Conservation (phyloP, 106 monocot genomes). For the Dioscorea dumetorum region DNA sequence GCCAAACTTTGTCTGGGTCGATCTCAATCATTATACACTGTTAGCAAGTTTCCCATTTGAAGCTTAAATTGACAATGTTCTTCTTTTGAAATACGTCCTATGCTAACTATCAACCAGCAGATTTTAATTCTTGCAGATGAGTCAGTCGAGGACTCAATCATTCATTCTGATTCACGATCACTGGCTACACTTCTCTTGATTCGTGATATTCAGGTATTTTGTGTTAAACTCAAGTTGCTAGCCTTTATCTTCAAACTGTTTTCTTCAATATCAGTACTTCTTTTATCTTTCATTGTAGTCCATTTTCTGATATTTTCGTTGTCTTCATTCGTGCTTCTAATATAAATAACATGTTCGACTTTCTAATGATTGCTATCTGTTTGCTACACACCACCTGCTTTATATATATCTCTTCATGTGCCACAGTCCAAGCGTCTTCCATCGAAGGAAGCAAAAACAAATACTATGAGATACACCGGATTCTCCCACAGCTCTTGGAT, state of each 20-base stretch:
- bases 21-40: too few species aligned
- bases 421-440: conserved; percentile 81
- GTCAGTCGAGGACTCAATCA: conserved; percentile 74
- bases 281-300: too few species aligned
- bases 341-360: too few species aligned
- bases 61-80: background rate
- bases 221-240: background rate
- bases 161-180: conserved; percentile 91
- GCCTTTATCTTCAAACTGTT: too few species aligned
- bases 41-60: background rate
- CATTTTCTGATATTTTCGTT: too few species aligned
- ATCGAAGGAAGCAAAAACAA: conserved; percentile 44
- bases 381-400: background rate
- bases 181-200: conserved; percentile 94
- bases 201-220: conserved; percentile 87
- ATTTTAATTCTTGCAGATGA: conserved; percentile 98
- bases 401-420: conserved; percentile 9
- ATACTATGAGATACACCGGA: conserved; percentile 28
- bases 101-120: conserved; percentile 64
- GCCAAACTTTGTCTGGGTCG: too few species aligned
- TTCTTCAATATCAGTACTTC: too few species aligned
- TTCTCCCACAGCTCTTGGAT: conserved; percentile 87
- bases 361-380: background rate
- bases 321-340: too few species aligned
- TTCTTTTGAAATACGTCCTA: background rate